phyloP scores from a whole-genome alignment of 805 yeast genomes.

The Ogataea polymorpha region DNA sequence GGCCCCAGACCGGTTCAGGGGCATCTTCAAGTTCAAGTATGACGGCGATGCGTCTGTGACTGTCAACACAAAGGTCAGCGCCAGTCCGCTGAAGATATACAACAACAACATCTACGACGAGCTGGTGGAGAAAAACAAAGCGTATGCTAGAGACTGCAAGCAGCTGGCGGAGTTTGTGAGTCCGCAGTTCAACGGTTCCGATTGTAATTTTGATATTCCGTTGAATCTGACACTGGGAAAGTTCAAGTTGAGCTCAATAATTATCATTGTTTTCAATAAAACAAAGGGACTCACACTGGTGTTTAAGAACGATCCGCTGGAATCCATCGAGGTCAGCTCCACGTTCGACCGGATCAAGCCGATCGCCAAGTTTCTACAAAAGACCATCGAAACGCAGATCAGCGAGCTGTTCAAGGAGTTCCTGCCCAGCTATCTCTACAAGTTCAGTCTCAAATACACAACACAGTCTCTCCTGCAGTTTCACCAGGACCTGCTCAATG shows the following conservation, averaged over 20 bases:
- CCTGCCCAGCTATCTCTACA: conserved; percentile 75
- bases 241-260: conserved; percentile 73
- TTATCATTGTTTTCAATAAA: conserved; percentile 77
- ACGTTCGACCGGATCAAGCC: conserved; percentile 86
- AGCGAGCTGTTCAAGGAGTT: conserved; percentile 80
- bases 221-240: conserved; percentile 71
- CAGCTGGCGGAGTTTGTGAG: conserved; percentile 47
- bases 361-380: conserved; percentile 76
- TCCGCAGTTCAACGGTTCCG: conserved; percentile 65
- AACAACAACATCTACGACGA: conserved; percentile 31
- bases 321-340: conserved; percentile 74
- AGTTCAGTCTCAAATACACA: conserved; percentile 67
- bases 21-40: conserved; percentile 75
- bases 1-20: conserved; percentile 71
- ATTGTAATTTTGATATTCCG: conserved; percentile 72
- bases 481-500: conserved; percentile 33
- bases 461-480: conserved; percentile 36
- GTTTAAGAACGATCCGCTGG: conserved; percentile 85
- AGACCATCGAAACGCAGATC: conserved; percentile 77
- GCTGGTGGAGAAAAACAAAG: conserved; percentile 32
- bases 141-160: conserved; percentile 27
- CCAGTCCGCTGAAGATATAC: conserved; percentile 75
- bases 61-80: conserved; percentile 76
- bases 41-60: conserved; percentile 74
- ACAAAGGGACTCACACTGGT: conserved; percentile 83